These are phyloP conservation scores for Phytophthora europaea DNA, from an alignment of 352 stramenopile species.

Conservation along the genomic window DNA sequence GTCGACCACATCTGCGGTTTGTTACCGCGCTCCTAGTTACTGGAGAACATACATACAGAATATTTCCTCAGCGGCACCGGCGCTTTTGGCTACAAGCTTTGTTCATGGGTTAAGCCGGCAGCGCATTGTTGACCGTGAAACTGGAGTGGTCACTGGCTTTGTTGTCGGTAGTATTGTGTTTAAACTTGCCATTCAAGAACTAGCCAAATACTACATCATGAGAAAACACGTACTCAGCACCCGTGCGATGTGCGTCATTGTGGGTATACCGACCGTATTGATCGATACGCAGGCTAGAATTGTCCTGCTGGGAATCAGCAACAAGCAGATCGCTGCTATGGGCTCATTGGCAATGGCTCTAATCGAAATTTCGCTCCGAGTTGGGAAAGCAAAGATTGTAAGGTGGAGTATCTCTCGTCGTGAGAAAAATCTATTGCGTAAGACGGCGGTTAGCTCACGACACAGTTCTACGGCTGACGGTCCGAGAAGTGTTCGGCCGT, in stretches of 20 bases:
- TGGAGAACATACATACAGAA: not conserved
- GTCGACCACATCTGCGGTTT: not conserved
- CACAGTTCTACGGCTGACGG: not conserved
- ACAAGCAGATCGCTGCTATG: not conserved
- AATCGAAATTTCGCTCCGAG: not conserved
- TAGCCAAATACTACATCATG: not conserved
- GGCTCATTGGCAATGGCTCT: not conserved
- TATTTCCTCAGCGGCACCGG: not conserved
- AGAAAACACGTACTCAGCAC: constrained; percentile 4
- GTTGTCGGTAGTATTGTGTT: constrained; percentile 2
- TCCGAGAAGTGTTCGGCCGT: not conserved
- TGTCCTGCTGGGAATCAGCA: not conserved
- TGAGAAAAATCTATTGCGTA: not conserved
- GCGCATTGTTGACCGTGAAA: not conserved
- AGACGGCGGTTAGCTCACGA: not conserved
- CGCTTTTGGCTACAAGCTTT: constrained; percentile 2
- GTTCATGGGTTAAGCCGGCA: not conserved
- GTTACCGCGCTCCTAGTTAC: not conserved
- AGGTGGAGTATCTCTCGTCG: not conserved
- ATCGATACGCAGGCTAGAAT: constrained; percentile 1
- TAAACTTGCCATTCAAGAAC: not conserved
- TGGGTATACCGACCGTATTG: not conserved
- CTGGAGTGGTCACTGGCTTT: constrained; percentile 1
- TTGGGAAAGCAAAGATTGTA: not conserved
- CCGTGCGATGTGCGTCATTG: not conserved